Conservation (phyloP, 371 early-diverging fungal species). For the Batrachochytrium dendrobatidis region DNA sequence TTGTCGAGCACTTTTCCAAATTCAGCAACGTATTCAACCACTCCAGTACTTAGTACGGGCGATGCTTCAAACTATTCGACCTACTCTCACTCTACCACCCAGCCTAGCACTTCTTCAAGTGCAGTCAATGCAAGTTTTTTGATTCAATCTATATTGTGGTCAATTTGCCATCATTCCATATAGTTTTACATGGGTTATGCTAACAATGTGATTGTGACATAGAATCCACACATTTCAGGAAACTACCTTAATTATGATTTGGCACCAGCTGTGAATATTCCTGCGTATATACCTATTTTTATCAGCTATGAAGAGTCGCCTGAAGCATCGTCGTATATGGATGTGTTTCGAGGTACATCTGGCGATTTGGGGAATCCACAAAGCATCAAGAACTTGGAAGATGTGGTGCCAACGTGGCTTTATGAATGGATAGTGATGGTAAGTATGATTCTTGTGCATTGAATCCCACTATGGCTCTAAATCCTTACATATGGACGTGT, state of each 20-base stretch:
- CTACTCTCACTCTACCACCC: no score
- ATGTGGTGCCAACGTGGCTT: constrained; percentile 48
- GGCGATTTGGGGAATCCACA: constrained; percentile 46
- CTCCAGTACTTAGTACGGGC: no score
- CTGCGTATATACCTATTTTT: constrained; percentile 59
- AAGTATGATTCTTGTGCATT: constrained; percentile 3
- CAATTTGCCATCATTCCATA: no score
- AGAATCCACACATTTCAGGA: no score
- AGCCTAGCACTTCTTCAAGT: no score
- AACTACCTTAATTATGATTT: constrained; percentile 21
- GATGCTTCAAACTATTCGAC: no score
- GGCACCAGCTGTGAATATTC: constrained; percentile 54
- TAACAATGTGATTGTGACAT: no score
- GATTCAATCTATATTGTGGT: no score
- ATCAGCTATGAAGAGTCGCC: constrained; percentile 67
- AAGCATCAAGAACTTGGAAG: constrained; percentile 36
- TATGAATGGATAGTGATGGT: constrained; percentile 32
- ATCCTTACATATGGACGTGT: background rate
- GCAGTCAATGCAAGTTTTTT: no score
- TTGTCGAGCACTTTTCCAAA: no score
- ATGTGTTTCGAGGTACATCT: constrained; percentile 66
- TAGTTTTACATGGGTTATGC: no score
- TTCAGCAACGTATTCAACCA: no score
- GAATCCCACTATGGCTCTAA: background rate
- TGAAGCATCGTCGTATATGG: constrained; percentile 69